Base-by-base conservation (phyloP, 2,329 filamentous ascomycete genomes). In the Ceratocystis alfenasii region DNA sequence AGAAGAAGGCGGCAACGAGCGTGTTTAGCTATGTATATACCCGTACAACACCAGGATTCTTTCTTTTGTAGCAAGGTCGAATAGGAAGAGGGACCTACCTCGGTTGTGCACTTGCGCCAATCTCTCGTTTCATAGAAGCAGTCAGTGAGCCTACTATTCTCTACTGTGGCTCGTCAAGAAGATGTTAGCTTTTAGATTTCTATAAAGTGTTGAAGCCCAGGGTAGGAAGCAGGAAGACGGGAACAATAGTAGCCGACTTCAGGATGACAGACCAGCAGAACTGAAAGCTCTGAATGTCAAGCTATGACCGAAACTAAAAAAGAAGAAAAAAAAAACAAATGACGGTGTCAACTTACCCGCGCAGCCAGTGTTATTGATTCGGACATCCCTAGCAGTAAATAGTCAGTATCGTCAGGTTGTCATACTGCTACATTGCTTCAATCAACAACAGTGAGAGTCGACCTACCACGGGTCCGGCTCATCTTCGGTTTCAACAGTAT, bases 81-180 rank as follows among this genome's bases (percentile, higher is more conserved):
- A 15, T 4, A 44, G 64, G 22, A 2, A n/a, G 22, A 28, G 46
- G 28, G 62, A 50, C 88, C 79, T 75, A 95, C 93, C 84, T 97
- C 93, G 70, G 85, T 81, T 73, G 88, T 88, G 76, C 94, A 99
- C 67, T 82, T 81, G 71, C 94, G 82, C 93, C 94, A 99, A 74
- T 99, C 94, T 74, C 92, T 96, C 81, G 92, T 96, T 65, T 93
- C 90, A 73, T 85, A 96, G 75, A 95, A 96, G 76, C 94, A 99
- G 75, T 97, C 90, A 45, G 91, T 96, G 86, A 99, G 83, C 73
- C 86, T 92, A 65, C 83, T 79, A 73, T 97, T 96, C 73, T 97
- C 93, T 25, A 84, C 93, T 96, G 70, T 28, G 55, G 22, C 55
- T 5, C 55, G 55, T 15, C 55, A 36, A 28, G 15, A n/a, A 59